Base-by-base conservation (phyloP, 108 stramenopile species). In the Fragilaria crotonensis region DNA sequence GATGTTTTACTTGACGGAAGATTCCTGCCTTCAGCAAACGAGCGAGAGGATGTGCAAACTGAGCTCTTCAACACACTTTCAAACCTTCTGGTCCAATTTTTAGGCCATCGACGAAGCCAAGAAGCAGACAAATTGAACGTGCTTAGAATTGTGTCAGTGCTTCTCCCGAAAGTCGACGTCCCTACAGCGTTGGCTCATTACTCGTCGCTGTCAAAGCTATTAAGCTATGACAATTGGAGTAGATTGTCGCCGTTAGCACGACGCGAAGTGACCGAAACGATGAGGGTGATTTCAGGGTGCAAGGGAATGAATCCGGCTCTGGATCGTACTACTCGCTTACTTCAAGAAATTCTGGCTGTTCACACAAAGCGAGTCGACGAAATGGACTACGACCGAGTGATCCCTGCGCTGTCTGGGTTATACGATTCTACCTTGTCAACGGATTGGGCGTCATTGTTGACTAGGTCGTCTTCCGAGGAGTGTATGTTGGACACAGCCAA, bases 331-430 rank as follows among this genome's bases (percentile, higher is more conserved):
- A 41, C 36, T 11, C 7, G 7, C 14, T 11, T 14, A 41, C 36
- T 41, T 41, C 36, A 41, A 41, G 36, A 81, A 19, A 56, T 89
- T n/a, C 78, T 68, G 57, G 63, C 85, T 30, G 48, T 62, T 5
- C 67, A 84, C 61, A 59, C 64, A 25, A 85, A 76, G 22, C 75
- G 80, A 33, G 74, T 94, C 5, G 85, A 89, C 33, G 93, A 94
- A 61, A 58, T 82, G 49, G 81, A 94, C 55, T 84, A 77, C 64
- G 85, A 89, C 21, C 41, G 56, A 23, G 75, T 94, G 5, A 60
- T 94, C 30, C 80, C 87, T 41, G 79, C 73, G 30, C 63, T 94
- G 46, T 83, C 76, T 50, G 48, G 47, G 19, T 74, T 94, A 17
- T 72, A 79, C 2, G 59, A 59, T 25, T 14, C 36, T 11, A 41